Conservation (phyloP, 2,329 filamentous ascomycete species). For the Botryotinia globosa region DNA sequence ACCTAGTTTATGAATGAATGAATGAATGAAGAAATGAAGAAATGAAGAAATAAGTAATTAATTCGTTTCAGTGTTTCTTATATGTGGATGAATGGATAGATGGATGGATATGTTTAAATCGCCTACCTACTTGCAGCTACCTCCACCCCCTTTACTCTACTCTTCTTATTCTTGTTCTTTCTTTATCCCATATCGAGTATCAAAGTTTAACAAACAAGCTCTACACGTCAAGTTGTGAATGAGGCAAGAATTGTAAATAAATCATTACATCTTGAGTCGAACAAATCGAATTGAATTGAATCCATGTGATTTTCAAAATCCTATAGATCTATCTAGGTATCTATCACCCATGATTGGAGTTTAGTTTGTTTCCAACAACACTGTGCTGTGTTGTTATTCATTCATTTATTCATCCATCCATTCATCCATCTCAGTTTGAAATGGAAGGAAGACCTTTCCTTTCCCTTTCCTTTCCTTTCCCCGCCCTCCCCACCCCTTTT, state of each 20-base stretch:
- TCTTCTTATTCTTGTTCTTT: no score
- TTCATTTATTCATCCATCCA: neutral
- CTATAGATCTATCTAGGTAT: neutral
- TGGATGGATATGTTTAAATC: no score
- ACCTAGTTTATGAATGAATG: neutral
- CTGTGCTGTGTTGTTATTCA: neutral
- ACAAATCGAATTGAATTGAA: no score
- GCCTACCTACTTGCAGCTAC: neutral
- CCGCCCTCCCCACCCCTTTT: no score
- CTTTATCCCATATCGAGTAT: no score
- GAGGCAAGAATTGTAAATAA: neutral
- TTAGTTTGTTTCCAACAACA: neutral
- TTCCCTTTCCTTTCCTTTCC: no score
- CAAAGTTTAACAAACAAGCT: neutral
- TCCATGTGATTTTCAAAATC: neutral
- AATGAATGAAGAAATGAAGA: no score
- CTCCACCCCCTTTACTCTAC: no score
- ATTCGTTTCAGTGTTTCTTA: neutral
- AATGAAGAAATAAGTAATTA: neutral
- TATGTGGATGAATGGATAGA: neutral
- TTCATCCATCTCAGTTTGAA: neutral
- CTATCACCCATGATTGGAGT: neutral
- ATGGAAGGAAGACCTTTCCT: no score
- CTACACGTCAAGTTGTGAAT: neutral
- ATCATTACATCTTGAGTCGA: neutral